These are phyloP conservation scores for Aeminium ludgeri DNA, from an alignment of 495 filamentous ascomycete species.

Conservation along the genomic window DNA sequence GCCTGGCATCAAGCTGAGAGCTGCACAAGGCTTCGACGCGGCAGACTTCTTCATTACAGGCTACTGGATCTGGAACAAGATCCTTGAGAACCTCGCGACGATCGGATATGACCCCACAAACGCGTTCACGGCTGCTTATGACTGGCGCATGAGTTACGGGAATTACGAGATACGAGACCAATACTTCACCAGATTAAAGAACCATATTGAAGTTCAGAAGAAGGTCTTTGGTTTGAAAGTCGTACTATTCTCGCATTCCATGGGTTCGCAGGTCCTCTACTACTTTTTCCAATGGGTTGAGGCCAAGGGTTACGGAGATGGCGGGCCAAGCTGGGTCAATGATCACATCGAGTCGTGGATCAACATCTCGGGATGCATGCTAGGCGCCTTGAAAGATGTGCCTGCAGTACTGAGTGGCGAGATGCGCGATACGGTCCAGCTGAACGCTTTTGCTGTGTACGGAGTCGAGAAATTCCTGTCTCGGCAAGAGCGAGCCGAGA, in stretches of 20 bases:
- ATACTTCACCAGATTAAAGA: slow-evolving; percentile 80
- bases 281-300: slow-evolving; percentile 99
- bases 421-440: slow-evolving; percentile 94
- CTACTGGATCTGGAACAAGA: slow-evolving; percentile 99
- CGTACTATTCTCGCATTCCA: slow-evolving; percentile 81
- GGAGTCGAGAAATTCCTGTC: slow-evolving; percentile 90
- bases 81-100: slow-evolving; percentile 84
- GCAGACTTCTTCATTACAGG: slow-evolving; percentile 89
- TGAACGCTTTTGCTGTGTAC: slow-evolving; percentile 95
- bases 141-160: slow-evolving; percentile 86
- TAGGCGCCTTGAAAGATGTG: slow-evolving; percentile 82
- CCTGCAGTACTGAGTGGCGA: slow-evolving; percentile 87
- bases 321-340: slow-evolving; percentile 82
- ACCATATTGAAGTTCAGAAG: slow-evolving; percentile 71
- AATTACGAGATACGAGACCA: slow-evolving; percentile 82
- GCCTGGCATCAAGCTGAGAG: slow-evolving; percentile 77
- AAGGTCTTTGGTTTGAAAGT: slow-evolving; percentile 56
- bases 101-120: slow-evolving; percentile 95
- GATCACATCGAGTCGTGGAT: slow-evolving; percentile 84
- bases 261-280: slow-evolving; percentile 88
- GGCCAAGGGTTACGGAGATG: slow-evolving; percentile 55
- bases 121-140: slow-evolving; percentile 87
- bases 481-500: slow-evolving; percentile 74
- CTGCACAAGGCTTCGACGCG: slow-evolving; percentile 93
- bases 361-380: slow-evolving; percentile 95